A percentile compares a stretch with the other conserved stretches of the same genome.
Evolutionary conservation across 176 grass and related monocot species (phyloP).

Genomic region (Carex scoparia): DNA sequence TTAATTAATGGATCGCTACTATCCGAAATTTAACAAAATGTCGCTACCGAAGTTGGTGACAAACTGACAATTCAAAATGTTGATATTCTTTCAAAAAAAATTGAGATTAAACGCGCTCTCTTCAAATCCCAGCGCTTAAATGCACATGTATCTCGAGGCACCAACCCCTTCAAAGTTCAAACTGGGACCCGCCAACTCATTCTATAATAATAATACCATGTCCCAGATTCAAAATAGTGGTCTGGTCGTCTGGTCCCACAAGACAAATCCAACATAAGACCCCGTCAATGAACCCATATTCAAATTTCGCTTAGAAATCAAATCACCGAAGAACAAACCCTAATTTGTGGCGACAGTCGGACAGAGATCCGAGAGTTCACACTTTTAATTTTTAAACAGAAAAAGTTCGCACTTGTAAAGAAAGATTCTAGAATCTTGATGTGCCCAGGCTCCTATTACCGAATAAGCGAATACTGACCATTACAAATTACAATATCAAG

Average conservation of each 20-base stretch:
- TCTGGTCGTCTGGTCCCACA: background rate
- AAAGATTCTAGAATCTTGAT: background rate
- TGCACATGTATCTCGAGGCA: constrained; percentile 5
- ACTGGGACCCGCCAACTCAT: background rate
- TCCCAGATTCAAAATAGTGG: background rate
- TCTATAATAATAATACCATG: background rate
- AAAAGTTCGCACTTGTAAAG: background rate
- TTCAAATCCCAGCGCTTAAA: background rate
- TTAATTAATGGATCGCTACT: background rate
- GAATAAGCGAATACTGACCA: no score
- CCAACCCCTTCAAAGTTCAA: background rate
- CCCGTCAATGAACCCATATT: background rate
- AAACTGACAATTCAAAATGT: background rate
- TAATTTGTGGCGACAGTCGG: background rate
- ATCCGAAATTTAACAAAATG: background rate
- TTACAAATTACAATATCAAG: background rate
- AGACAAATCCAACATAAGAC: background rate
- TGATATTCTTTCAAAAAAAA: background rate
- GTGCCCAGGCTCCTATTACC: background rate
- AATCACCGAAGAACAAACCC: constrained; percentile 7
- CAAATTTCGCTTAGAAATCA: background rate
- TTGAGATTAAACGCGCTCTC: background rate
- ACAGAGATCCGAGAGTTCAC: background rate
- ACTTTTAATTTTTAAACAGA: background rate
- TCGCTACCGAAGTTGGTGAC: background rate